Base-by-base conservation (phyloP, 805 yeast genomes). In the Hanseniaspora lachancei region DNA sequence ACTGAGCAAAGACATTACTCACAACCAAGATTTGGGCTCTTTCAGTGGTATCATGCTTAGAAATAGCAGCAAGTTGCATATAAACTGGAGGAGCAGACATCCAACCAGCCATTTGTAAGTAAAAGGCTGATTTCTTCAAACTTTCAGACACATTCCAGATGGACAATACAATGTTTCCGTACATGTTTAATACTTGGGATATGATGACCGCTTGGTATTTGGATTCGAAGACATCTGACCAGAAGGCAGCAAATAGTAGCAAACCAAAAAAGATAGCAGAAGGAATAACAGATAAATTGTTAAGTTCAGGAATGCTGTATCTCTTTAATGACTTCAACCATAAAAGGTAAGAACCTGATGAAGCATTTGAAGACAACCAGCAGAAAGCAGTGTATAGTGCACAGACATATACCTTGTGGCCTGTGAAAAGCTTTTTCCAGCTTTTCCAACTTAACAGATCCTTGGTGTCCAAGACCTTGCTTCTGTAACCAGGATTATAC, bases 101-200 rank as follows among this genome's bases (percentile, higher is more conserved):
- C 77, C 80, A 75, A 8, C 81, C 81, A 57, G 75, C 73, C 63
- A 77, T 79, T 58, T 76, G 80, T 42, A 78, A 64, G 61, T 77
- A 72, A 66, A 73, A 80, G 0, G 81, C 84, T 67, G 77, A 79
- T 81, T 82, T 78, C 61, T 77, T 79, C 5, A 79, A 80, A 9
- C 72, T 60, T 60, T 77, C 77, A 2, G 76, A 72, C 9, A 80
- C 77, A 49, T 46, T 49, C 84, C 84, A 80, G 10, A 73, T 75
- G 2, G 82, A 78, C 54, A 80, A 66, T 43, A 80, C 69, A 12
- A 74, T 68, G 58, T 77, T 76, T 18, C 82, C 81, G 5, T 72
- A 65, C 34, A 79, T 65, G 61, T 79, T 79, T 61, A 79, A 72
- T 0, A 74, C 66, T 61, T 77, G 82, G 0, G 85, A 75, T 21